phyloP scores from a whole-genome alignment of 2,329 filamentous ascomycete genomes.

The Basipetospora chlamydospora region DNA sequence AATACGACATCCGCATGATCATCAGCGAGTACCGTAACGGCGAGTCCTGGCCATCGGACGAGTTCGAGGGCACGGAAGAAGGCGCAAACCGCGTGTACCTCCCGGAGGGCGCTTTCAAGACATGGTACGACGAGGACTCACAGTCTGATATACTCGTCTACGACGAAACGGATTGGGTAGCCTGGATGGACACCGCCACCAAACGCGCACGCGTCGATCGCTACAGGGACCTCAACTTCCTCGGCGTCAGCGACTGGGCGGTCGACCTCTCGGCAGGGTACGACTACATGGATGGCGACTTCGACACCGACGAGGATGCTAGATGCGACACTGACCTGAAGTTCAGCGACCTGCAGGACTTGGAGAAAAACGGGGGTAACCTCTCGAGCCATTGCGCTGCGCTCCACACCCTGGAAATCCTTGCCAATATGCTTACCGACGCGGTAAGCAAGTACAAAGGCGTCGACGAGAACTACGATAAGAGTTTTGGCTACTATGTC shows the following conservation, averaged over 20 bases:
- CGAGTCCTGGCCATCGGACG: too few relatives aligned
- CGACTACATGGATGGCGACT: too few relatives aligned
- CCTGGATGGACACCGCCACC: constrained; percentile 11
- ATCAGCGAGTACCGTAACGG: constrained; percentile 2
- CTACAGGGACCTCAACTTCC: constrained; percentile 11
- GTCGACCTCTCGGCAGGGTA: constrained; percentile 9
- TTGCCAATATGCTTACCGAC: constrained; percentile 1
- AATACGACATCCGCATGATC: constrained; percentile 14
- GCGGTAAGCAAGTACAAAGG: not conserved
- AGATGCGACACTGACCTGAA: not conserved
- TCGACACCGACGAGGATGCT: too few relatives aligned
- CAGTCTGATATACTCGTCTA: constrained; percentile 12
- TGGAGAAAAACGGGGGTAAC: not conserved
- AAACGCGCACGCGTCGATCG: constrained; percentile 8
- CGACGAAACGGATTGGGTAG: constrained; percentile 11
- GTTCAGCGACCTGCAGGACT: constrained; percentile 1
- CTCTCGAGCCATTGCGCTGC: not conserved
- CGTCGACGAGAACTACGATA: not conserved
- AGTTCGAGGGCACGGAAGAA: too few relatives aligned
- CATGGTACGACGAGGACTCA: not conserved
- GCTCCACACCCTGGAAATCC: not conserved
- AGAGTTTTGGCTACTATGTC: not conserved
- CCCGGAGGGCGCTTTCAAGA: too few relatives aligned
- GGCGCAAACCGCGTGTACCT: too few relatives aligned
- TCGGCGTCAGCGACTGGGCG: constrained; percentile 13